These are phyloP conservation scores for Daldinia bambusicola DNA, from an alignment of 495 filamentous ascomycete species.

Conservation along the genomic window DNA sequence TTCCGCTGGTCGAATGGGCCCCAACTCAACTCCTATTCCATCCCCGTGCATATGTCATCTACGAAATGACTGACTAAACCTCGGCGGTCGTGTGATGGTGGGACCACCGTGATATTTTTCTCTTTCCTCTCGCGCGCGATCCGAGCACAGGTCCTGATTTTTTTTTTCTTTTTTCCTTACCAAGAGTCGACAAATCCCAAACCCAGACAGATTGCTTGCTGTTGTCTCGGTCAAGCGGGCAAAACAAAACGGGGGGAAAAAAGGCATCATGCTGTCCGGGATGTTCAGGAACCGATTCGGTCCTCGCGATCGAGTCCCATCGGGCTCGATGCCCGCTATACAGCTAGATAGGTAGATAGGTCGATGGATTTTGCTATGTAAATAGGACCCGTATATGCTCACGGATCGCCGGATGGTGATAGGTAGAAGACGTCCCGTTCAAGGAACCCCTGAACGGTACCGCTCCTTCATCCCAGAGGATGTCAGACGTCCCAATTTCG, in stretches of 20 bases:
- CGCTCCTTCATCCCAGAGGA: neutral
- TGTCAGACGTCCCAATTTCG: neutral
- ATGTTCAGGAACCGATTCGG: neutral
- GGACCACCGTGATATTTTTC: conserved; percentile 12
- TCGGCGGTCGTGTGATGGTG: conserved; percentile 23
- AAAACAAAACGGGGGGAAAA: neutral
- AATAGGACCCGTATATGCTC: neutral
- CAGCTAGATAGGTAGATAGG: neutral
- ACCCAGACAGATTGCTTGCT: neutral
- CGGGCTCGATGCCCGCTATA: no score
- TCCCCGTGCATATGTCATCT: neutral
- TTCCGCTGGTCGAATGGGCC: neutral
- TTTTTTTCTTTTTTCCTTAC: neutral
- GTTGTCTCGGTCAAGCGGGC: conserved; percentile 2
- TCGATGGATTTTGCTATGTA: neutral
- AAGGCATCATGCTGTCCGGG: neutral
- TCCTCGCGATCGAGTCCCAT: neutral
- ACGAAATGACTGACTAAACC: conserved; percentile 1
- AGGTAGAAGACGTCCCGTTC: neutral
- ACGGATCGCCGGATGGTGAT: neutral
- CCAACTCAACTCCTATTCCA: neutral
- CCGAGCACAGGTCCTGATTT: neutral
- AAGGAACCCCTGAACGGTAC: neutral
- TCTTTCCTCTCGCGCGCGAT: neutral
- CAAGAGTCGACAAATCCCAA: conserved; percentile 1